Evolutionary conservation across 768 basidiomycete species (phyloP).

Genomic region (Suillus luteus): DNA sequence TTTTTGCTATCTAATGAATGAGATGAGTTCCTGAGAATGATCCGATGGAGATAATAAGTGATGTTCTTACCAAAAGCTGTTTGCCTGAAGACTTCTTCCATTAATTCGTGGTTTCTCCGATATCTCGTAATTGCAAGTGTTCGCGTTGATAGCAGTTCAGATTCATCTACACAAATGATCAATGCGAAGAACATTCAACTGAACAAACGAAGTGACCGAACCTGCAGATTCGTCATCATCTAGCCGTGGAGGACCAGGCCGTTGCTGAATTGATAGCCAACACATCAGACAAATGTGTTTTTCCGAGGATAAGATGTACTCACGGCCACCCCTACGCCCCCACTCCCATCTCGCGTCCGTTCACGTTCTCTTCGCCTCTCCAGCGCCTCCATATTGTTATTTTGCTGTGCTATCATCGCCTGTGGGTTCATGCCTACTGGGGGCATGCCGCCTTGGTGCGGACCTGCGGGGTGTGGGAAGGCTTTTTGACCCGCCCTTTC

Average conservation of each 20-base stretch:
- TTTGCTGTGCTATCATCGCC: conserved; percentile 74
- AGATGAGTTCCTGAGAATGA: conserved; percentile 21
- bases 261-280: conserved; percentile 23
- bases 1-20: conserved; percentile 45
- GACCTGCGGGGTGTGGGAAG: conserved; percentile 37
- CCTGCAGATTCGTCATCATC: conserved; percentile 73
- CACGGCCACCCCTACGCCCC: conserved; percentile 40
- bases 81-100: conserved; percentile 79
- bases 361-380: conserved; percentile 67
- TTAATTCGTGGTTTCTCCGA: conserved; percentile 78
- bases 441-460: conserved; percentile 30
- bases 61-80: conserved; percentile 58
- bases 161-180: conserved; percentile 49
- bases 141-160: conserved; percentile 70
- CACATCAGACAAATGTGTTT: neutral
- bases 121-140: conserved; percentile 73
- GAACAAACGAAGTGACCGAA: conserved; percentile 24
- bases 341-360: conserved; percentile 49
- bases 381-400: conserved; percentile 67
- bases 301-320: conserved; percentile 17
- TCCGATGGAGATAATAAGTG: neutral
- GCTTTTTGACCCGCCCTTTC: conserved; percentile 75
- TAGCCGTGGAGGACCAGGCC: conserved; percentile 34
- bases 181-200: neutral
- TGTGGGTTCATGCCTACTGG: conserved; percentile 43